phyloP scores from a whole-genome alignment of 1,284 basidiomycete genomes.

The Sanguinoderma infundibulare region DNA sequence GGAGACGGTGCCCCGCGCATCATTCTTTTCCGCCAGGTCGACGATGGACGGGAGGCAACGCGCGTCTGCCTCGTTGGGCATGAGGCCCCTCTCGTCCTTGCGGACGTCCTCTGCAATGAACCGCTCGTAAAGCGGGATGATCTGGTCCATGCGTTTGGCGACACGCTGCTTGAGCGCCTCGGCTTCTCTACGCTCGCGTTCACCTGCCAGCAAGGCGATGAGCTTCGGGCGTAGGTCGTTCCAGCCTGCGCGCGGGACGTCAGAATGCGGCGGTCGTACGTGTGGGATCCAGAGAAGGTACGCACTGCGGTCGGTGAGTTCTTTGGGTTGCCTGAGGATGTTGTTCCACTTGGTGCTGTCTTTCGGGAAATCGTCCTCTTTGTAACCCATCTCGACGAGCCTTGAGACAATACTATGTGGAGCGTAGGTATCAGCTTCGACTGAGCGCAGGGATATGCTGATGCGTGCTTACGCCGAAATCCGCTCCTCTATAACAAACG shows the following conservation, averaged over 20 bases:
- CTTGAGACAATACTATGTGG: not conserved
- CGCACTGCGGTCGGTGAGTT: constrained; percentile 3
- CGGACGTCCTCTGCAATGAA: not conserved
- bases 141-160: not conserved
- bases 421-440: not conserved
- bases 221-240: constrained; percentile 3
- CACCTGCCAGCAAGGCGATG: too few species aligned
- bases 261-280: not conserved
- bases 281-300: not conserved
- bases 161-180: too few species aligned
- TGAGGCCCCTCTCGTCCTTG: not conserved
- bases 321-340: not conserved
- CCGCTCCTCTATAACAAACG: not conserved
- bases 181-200: too few species aligned
- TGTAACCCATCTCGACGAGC: not conserved
- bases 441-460: not conserved
- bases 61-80: not conserved
- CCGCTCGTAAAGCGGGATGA: not conserved
- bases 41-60: not conserved
- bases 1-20: not conserved
- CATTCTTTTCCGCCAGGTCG: not conserved
- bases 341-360: not conserved
- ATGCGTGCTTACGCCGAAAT: not conserved
- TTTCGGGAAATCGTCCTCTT: not conserved
- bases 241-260: not conserved